phyloP scores from a whole-genome alignment of 352 stramenopile genomes.

The Phytophthora europaea region DNA sequence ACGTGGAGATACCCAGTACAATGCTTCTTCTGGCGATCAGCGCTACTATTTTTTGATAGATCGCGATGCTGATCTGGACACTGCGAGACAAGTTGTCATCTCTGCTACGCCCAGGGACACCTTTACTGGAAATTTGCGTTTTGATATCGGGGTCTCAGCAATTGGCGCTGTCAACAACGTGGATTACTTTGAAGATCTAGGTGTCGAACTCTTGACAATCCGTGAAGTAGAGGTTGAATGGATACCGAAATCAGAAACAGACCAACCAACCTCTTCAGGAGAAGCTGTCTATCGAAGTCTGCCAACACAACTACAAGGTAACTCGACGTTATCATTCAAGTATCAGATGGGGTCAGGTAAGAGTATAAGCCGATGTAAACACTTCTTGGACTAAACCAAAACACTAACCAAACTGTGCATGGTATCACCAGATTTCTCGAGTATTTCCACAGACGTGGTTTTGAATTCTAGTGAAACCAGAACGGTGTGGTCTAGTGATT shows the following conservation, averaged over 20 bases:
- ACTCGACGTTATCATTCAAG: slow-evolving; percentile 39
- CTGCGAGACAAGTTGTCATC: slow-evolving; percentile 26
- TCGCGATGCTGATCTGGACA: slow-evolving; percentile 12
- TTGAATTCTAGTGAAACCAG: slow-evolving; percentile 35
- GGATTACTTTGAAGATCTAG: slow-evolving; percentile 25
- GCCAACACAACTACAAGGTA: slow-evolving; percentile 24
- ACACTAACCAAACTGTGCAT: neutral
- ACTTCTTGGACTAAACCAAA: neutral
- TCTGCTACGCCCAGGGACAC: slow-evolving; percentile 19
- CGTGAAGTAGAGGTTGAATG: slow-evolving; percentile 42
- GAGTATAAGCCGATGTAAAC: neutral
- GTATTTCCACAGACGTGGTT: slow-evolving; percentile 42
- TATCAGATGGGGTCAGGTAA: slow-evolving; percentile 54
- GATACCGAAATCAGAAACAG: slow-evolving; percentile 22
- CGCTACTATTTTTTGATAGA: slow-evolving; percentile 24
- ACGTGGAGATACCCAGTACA: slow-evolving; percentile 11
- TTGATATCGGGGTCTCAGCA: slow-evolving; percentile 27
- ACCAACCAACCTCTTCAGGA: neutral
- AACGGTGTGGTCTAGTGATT: slow-evolving; percentile 51
- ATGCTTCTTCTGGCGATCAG: slow-evolving; percentile 10
- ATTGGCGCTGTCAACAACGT: slow-evolving; percentile 9
- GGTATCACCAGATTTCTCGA: slow-evolving; percentile 45
- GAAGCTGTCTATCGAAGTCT: slow-evolving; percentile 45
- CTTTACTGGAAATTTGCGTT: slow-evolving; percentile 35
- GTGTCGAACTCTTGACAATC: slow-evolving; percentile 16